Base-by-base conservation (phyloP, 1,284 basidiomycete species). In the Porodaedalea pini region DNA sequence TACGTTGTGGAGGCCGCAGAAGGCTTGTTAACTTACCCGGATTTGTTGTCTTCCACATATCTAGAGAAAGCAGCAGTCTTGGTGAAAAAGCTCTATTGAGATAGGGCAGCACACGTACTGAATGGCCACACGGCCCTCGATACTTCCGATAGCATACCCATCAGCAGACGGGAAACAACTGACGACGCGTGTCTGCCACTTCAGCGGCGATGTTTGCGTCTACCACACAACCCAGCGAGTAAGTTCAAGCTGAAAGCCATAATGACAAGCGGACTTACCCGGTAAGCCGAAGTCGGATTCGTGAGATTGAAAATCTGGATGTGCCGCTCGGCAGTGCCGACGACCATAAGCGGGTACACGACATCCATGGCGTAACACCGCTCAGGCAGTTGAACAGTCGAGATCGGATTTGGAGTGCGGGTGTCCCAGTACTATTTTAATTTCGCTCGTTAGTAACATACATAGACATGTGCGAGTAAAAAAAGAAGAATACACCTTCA, bases 61-160 rank as follows among this genome's bases (percentile, higher is more conserved):
- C 88, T 90, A 64, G 10, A 11, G n/a, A 7, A 31, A 29, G 5
- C 6, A 36, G 48, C 27, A 23, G 10, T 25, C 15, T 47, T 43
- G 52, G 50, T 56, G 56, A 51, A 37, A 32, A 19, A 39, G 2
- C 17, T 17, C 2, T 52, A 48, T 63, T 53, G 34, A 34, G 31
- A 53, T 53, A 15, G 29, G 21, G 21, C 5, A 34, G 11, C 43
- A 39, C 43, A 74, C 91, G 70, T 71, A 97, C 90, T 98, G 96
- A 61, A 99, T 94, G 1, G 92, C 95, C 0, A 98, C 94, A 51
- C 96, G 81, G 7, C 96, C 96, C 73, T 99, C 96, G 10, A 98
- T 86, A 68, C 93, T 95, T 15, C 96, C 96, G 0, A 98, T 81
- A 0, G 94, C 94, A 66, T 92, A 98, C 0, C 93, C 92, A 61